phyloP scores from a whole-genome alignment of 1,139 yeast species.

The Diutina mesorugosa region DNA sequence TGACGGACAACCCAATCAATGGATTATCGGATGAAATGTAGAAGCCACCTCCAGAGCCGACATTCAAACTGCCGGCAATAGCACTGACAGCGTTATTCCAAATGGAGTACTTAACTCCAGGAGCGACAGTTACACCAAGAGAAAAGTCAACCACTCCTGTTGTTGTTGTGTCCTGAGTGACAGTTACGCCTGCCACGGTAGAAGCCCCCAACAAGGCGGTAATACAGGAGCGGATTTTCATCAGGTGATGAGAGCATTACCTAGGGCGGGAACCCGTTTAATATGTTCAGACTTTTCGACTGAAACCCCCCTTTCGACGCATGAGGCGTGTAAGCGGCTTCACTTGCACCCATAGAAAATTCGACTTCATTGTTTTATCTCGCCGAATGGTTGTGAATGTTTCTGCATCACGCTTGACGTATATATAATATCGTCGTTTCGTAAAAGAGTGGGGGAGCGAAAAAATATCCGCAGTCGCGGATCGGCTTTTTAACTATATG shows the following conservation, averaged over 20 bases:
- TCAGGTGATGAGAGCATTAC: neutral
- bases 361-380: neutral
- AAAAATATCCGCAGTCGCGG: neutral
- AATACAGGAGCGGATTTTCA: neutral
- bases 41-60: conserved; percentile 1
- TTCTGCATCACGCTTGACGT: neutral
- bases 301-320: neutral
- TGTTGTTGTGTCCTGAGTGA: neutral
- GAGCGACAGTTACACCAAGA: neutral
- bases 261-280: neutral
- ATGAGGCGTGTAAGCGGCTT: neutral
- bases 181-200: neutral
- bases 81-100: neutral
- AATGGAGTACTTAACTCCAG: neutral
- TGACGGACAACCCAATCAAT: neutral
- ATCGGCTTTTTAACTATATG: neutral
- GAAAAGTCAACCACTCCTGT: neutral
- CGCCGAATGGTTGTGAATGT: neutral
- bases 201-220: neutral
- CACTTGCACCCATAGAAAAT: neutral
- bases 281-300: neutral
- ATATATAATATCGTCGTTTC: neutral
- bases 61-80: neutral
- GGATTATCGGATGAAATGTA: neutral
- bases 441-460: neutral